Percentiles rank a stretch among this genome's conserved stretches.
phyloP scores from a whole-genome alignment of 129 eudicot species.

The Ambrosia artemisiifolia region DNA sequence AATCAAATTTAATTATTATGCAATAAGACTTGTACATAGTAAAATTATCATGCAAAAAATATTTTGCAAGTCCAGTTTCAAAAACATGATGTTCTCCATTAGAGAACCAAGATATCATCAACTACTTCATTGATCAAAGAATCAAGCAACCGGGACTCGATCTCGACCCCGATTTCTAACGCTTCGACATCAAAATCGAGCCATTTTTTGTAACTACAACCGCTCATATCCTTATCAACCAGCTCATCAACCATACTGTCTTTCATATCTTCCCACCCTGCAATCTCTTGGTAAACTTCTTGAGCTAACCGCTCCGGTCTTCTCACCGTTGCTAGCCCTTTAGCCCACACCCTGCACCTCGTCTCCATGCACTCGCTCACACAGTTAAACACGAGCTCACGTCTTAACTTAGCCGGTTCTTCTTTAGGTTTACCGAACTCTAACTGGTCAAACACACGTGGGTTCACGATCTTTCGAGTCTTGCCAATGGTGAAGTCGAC shows the following conservation, averaged over 20 bases:
- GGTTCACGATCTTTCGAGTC: constrained; percentile 52
- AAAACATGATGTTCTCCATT: neutral
- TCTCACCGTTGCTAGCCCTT: constrained; percentile 44
- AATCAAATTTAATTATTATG: constrained; percentile 3
- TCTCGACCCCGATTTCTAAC: constrained; percentile 62
- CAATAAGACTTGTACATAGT: constrained; percentile 3
- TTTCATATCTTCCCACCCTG: constrained; percentile 57
- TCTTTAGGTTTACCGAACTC: constrained; percentile 35
- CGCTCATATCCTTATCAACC: constrained; percentile 87
- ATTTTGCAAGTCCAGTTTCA: neutral
- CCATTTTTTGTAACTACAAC: constrained; percentile 60
- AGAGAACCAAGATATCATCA: constrained; percentile 57
- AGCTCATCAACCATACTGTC: constrained; percentile 88
- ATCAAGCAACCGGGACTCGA: constrained; percentile 62
- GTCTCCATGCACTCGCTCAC: constrained; percentile 65
- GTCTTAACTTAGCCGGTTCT: constrained; percentile 33
- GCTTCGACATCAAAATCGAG: constrained; percentile 61
- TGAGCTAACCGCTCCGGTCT: constrained; percentile 55
- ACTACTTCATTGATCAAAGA: constrained; percentile 73
- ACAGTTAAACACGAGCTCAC: constrained; percentile 71
- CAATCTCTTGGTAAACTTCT: constrained; percentile 71
- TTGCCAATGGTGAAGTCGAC: constrained; percentile 59
- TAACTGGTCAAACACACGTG: constrained; percentile 56
- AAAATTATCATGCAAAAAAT: neutral
- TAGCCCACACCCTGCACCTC: constrained; percentile 56